Evolutionary conservation across 2,329 filamentous ascomycete genomes (phyloP), one percentile per base, ranked within the genome.

Genomic region (Fusarium virguliforme): DNA sequence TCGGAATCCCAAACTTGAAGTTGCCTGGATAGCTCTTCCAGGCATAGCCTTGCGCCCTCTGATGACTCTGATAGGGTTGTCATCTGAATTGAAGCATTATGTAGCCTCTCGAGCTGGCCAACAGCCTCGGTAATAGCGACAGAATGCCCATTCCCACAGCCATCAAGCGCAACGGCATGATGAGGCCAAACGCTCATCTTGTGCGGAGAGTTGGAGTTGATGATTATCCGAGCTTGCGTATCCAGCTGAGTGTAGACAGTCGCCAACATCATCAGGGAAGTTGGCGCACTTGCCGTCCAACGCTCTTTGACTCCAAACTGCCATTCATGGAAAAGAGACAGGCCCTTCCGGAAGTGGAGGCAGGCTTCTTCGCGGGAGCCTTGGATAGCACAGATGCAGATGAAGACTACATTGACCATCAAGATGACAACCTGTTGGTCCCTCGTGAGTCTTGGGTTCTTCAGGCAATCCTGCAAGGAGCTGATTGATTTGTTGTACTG

Each of bases 181-280:
- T 50, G 18, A 8, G 10, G 40, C 61, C 61, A 64, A 30, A 35
- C n/a, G 13, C 2, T 30, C 22, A 34, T n/a, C 34, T 35, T 41
- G 12, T 24, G 3, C 30, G 24, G 51, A 26, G 5, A 28, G 18
- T 18, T 41, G 9, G 18, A 41, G 18, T 22, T 3, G n/a, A 65
- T 56, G 4, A 65, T 28, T 3, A 50, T n/a, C 1, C 62, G 57
- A 7, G 56, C 62, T 60, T 65, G 62, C 24, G 62, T 56, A 24
- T 65, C 57, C 26, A 50, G 35, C 26, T 56, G 50, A 13, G 62
- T 65, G 22, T 65, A 61, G 3, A 54, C 13, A 35, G 48, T 51
- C 12, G 48, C 32, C 7, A 65, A 18, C 6, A 34, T 26, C 24
- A 15, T 50, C 3, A 48, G 50, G 3, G 57, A n/a, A 4, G 41